Base-by-base conservation (phyloP, 2,329 filamentous ascomycete genomes). In the Microdochium bolleyi region DNA sequence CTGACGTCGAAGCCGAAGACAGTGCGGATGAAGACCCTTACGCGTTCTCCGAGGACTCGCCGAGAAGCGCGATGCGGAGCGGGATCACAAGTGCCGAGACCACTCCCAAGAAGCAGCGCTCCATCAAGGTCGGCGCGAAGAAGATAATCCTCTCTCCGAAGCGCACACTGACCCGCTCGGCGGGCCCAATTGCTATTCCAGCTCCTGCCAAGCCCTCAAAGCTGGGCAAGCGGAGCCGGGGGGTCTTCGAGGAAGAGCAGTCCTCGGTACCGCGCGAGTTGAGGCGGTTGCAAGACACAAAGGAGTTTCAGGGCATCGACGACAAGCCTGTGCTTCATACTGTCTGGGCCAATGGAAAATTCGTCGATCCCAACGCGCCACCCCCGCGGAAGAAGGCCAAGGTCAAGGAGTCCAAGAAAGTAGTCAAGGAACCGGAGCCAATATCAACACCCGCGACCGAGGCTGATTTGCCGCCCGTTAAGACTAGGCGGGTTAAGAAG, bases 331-430 rank as follows among this genome's bases (percentile, higher is more conserved):
- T 85, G 3, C 46, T 79, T 8, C 73, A 79, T 57, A 83, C 79
- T 1, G 74, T 83, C 24, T 86, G 83, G 83, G 80, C 79, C 60
- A 85, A 85, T 57, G 83, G 83, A 53, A 85, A 85, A 63, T 78
- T 76, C 53, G 70, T 85, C 41, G 71, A 76, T 38, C 72, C 73
- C 3, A 59, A 62, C 1, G 67, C 67, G 2, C 62, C 66, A 24
- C 72, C 69, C 2, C 62, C 67, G 1, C 65, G 69, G 37, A 69
- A 72, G 44, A 69, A 69, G 5, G 61, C 66, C 13, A 66, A 60
- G 56, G 57, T 60, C 10, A 44, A 60, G 2, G 58, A 58, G 32
- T 24, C 54, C 10, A 65, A 60, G 50, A 74, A 72, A 59, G 69
- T 69, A 58, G 55, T 52, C 27, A 60, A 59, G 44, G 61, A 67